A percentile compares a stretch with the other conserved stretches of the same genome.
phyloP scores from a whole-genome alignment of 108 stramenopile genomes.

The Bacterosira constricta region DNA sequence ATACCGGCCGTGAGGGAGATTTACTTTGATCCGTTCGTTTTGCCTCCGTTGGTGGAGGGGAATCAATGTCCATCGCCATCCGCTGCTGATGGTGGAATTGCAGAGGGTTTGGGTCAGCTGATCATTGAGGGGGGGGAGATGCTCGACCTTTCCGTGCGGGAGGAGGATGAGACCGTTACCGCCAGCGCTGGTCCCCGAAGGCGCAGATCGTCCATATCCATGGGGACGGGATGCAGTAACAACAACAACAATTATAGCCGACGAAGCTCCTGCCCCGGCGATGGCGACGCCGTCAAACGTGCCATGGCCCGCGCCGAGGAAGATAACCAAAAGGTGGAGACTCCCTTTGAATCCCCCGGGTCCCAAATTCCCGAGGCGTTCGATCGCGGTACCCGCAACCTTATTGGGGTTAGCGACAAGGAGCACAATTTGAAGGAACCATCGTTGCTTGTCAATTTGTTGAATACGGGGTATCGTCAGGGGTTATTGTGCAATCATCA shows the following conservation, averaged over 20 bases:
- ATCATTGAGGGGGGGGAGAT: background rate
- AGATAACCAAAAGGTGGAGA: background rate
- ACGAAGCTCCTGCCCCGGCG: background rate
- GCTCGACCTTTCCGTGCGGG: background rate
- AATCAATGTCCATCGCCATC: background rate
- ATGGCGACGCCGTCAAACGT: background rate
- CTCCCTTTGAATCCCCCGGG: constrained; percentile 20
- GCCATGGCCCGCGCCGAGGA: background rate
- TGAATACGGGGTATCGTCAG: constrained; percentile 32
- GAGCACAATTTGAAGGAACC: constrained; percentile 46
- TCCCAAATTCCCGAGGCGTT: constrained; percentile 21
- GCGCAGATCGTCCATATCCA: background rate
- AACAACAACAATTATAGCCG: background rate
- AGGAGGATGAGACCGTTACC: constrained; percentile 7
- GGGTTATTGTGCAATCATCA: constrained; percentile 43
- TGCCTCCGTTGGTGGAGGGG: constrained; percentile 33
- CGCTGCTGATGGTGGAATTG: background rate
- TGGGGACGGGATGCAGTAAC: too few species aligned
- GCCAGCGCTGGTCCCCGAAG: background rate
- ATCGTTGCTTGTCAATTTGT: constrained; percentile 26
- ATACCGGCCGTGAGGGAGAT: constrained; percentile 41
- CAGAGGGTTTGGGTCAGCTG: background rate
- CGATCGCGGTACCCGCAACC: constrained; percentile 34
- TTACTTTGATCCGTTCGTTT: constrained; percentile 46
- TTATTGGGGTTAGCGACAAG: constrained; percentile 38